These are phyloP conservation scores for Kitagawia praeruptora DNA, from an alignment of 129 eudicot genomes.

Conservation along the genomic window DNA sequence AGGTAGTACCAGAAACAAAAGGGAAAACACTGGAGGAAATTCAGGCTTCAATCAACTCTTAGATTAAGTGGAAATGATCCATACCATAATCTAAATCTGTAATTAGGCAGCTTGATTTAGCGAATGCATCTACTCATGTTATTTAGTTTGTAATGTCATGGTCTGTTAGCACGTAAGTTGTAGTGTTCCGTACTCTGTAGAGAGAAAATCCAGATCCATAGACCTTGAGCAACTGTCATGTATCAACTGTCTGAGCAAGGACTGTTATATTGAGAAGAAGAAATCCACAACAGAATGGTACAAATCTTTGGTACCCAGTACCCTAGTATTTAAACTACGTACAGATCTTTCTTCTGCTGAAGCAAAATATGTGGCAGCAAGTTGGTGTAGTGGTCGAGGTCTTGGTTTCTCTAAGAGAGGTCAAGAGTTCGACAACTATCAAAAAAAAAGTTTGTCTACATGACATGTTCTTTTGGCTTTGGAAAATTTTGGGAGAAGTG, in stretches of 20 bases:
- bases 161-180: neutral
- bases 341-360: neutral
- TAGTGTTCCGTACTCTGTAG: neutral
- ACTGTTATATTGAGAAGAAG: neutral
- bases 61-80: neutral
- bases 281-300: neutral
- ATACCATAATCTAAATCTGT: neutral
- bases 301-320: neutral
- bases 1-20: slow-evolving; percentile 5
- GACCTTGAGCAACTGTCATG: slow-evolving; percentile 1
- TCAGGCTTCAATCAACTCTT: neutral
- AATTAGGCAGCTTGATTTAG: neutral
- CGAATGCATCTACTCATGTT: neutral
- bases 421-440: too few relatives aligned
- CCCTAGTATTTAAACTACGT: neutral
- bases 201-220: neutral
- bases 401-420: too few relatives aligned
- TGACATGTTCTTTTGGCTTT: too few relatives aligned
- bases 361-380: too few relatives aligned
- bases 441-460: too few relatives aligned
- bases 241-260: neutral
- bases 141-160: neutral
- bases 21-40: slow-evolving; percentile 7
- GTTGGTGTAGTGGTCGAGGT: too few relatives aligned
- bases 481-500: too few relatives aligned